phyloP scores from a whole-genome alignment of 768 basidiomycete genomes.

The Baorangia bicolor region DNA sequence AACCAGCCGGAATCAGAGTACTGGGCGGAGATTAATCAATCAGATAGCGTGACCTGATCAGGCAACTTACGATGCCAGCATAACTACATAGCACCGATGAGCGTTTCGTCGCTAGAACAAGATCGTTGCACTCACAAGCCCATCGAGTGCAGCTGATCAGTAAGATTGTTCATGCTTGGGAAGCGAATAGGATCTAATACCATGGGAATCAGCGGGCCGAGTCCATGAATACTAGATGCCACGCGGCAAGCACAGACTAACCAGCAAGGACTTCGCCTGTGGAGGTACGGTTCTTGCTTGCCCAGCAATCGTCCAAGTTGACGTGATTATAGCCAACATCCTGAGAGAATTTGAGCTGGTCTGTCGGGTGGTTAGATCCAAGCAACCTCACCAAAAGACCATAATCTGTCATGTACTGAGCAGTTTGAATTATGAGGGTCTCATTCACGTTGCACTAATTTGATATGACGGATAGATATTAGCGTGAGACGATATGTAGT shows the following conservation, averaged over 20 bases:
- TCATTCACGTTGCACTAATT: constrained; percentile 58
- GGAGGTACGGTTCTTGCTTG: constrained; percentile 50
- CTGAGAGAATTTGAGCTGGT: constrained; percentile 28
- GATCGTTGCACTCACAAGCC: constrained; percentile 46
- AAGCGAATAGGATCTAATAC: constrained; percentile 48
- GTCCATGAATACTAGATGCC: not conserved
- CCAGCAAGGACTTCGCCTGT: constrained; percentile 56
- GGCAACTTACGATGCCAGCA: constrained; percentile 55
- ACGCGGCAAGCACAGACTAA: constrained; percentile 22
- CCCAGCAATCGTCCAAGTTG: constrained; percentile 66
- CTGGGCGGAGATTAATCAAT: constrained; percentile 27
- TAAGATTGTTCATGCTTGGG: constrained; percentile 55
- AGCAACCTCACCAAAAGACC: constrained; percentile 44
- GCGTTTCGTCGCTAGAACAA: not conserved
- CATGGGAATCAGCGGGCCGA: not conserved
- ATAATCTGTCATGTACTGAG: constrained; percentile 49
- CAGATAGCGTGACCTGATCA: not conserved
- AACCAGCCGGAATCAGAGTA: constrained; percentile 71
- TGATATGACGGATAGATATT: not conserved
- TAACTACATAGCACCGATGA: constrained; percentile 35
- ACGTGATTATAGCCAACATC: constrained; percentile 57
- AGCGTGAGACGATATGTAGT: not conserved
- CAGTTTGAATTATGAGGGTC: constrained; percentile 47
- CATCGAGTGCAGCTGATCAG: constrained; percentile 50
- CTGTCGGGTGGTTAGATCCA: not conserved